phyloP scores from a whole-genome alignment of 176 grass and related monocot species.

The Puccinellia tenuiflora region DNA sequence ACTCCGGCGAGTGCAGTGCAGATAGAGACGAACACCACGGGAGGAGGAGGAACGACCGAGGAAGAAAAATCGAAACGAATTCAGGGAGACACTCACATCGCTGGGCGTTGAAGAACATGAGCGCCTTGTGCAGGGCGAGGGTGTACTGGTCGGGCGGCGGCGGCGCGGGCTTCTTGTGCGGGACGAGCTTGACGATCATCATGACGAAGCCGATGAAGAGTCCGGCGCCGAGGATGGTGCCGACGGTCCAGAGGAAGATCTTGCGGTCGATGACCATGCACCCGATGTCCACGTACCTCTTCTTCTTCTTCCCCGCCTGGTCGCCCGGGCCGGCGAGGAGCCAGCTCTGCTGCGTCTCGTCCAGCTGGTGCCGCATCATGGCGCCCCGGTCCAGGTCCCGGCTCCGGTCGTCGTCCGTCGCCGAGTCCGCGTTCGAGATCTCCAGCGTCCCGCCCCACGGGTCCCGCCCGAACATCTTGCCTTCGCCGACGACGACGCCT shows the following conservation, averaged over 20 bases:
- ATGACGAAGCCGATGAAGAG: conserved; percentile 76
- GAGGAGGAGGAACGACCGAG: neutral
- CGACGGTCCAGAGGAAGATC: conserved; percentile 86
- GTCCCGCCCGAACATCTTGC: conserved; percentile 90
- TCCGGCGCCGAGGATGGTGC: conserved; percentile 61
- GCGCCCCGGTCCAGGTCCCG: conserved; percentile 75
- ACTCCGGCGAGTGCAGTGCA: neutral
- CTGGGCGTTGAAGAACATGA: conserved; percentile 98
- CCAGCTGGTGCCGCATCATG: conserved; percentile 65
- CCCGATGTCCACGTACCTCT: conserved; percentile 73
- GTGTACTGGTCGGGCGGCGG: conserved; percentile 73
- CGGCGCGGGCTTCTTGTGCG: conserved; percentile 55
- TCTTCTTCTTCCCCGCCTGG: conserved; percentile 69
- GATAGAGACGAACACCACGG: neutral
- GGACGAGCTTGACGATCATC: conserved; percentile 84
- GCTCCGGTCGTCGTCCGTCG: conserved; percentile 84
- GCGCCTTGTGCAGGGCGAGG: conserved; percentile 81
- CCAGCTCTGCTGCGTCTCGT: conserved; percentile 97
- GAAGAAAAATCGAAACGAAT: neutral
- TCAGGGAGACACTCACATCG: conserved; percentile 50
- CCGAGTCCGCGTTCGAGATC: conserved; percentile 82
- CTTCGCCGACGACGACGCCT: neutral
- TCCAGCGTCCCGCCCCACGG: conserved; percentile 87
- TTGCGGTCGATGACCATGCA: conserved; percentile 83
- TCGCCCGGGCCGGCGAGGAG: conserved; percentile 68